Percentiles rank a stretch among this genome's conserved stretches.
Evolutionary conservation across 768 basidiomycete species (phyloP).

Genomic region (Lentinus brumalis): DNA sequence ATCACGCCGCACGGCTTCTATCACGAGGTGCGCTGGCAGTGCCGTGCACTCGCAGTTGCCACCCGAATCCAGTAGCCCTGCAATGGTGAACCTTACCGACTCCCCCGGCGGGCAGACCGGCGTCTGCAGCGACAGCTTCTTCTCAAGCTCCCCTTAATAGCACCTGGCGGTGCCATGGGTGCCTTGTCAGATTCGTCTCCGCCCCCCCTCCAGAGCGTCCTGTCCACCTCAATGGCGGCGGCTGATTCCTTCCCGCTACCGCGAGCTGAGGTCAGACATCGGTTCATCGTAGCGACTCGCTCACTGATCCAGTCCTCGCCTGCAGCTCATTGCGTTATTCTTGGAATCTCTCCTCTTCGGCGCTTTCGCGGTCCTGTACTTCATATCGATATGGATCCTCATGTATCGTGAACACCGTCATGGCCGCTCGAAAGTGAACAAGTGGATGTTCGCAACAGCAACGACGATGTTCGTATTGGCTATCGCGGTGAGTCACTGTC

Average conservation of each 20-base stretch:
- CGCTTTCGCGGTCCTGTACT: neutral
- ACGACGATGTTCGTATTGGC: constrained; percentile 3
- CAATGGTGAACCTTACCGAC: neutral
- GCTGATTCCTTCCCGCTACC: neutral
- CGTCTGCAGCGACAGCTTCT: too few species aligned
- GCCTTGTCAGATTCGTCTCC: neutral
- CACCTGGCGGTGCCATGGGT: neutral
- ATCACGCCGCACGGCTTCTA: neutral
- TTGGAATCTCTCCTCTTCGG: constrained; percentile 2
- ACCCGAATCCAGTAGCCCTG: neutral
- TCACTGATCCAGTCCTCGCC: neutral
- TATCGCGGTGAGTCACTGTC: neutral
- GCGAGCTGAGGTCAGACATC: neutral
- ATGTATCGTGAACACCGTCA: neutral
- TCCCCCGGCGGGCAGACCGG: too few species aligned
- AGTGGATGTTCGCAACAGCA: constrained; percentile 1
- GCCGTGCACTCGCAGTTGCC: neutral
- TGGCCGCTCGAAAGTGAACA: neutral
- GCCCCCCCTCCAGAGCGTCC: neutral
- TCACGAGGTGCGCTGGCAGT: neutral
- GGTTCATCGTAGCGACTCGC: too few species aligned
- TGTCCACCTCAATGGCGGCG: neutral
- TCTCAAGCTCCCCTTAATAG: neutral
- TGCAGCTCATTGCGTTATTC: constrained; percentile 1
- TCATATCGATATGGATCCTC: constrained; percentile 5